Conservation (phyloP, 2,329 filamentous ascomycete species). For the Claviceps arundinis region DNA sequence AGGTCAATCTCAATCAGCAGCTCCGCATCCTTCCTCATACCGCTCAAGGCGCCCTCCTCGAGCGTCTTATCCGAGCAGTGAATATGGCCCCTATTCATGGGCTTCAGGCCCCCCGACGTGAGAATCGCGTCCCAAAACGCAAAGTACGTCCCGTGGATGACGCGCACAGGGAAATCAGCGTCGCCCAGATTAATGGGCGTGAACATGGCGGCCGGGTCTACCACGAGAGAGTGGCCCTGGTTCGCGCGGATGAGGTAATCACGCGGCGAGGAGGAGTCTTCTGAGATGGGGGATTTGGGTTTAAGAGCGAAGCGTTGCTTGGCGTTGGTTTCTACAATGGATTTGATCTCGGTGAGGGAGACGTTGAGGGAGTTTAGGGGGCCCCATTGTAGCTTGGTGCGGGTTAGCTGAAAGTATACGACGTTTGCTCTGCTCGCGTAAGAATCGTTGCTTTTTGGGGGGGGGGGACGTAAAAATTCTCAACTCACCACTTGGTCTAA, state of each 20-base stretch:
- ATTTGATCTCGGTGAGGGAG: constrained; percentile 60
- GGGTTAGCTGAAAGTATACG: background rate
- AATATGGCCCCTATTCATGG: constrained; percentile 77
- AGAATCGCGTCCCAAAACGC: constrained; percentile 65
- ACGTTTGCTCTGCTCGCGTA: no score
- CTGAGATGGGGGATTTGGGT: constrained; percentile 22
- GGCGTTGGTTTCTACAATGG: constrained; percentile 60
- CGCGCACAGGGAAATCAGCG: constrained; percentile 47
- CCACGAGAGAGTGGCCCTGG: constrained; percentile 79
- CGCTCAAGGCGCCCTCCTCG: constrained; percentile 50
- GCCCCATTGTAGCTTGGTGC: constrained; percentile 35
- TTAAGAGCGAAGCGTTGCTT: constrained; percentile 86
- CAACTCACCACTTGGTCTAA: constrained; percentile 45
- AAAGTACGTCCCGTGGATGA: constrained; percentile 84
- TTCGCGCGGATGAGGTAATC: constrained; percentile 87
- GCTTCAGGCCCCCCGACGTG: constrained; percentile 59
- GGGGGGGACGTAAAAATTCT: background rate
- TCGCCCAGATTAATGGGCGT: constrained; percentile 48
- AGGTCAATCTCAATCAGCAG: constrained; percentile 69
- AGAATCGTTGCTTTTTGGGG: no score
- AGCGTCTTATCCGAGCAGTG: constrained; percentile 63
- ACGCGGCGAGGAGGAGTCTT: constrained; percentile 33
- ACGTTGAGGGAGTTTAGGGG: constrained; percentile 55
- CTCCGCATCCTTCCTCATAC: constrained; percentile 68
- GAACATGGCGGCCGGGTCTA: constrained; percentile 58